Conservation (phyloP, 106 monocot species). For the Gastrodia elata region DNA sequence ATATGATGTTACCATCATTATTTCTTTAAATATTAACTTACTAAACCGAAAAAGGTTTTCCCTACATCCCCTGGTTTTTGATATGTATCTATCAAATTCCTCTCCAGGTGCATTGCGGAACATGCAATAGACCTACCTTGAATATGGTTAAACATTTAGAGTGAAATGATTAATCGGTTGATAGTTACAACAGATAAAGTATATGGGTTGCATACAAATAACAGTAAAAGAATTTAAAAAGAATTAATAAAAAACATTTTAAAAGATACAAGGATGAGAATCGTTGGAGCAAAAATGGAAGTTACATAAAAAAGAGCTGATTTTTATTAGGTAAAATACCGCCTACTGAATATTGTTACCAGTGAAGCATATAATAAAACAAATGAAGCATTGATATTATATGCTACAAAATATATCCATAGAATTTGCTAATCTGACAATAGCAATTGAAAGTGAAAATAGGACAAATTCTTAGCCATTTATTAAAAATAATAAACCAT, state of each 20-base stretch:
- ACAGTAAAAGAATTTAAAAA: neutral
- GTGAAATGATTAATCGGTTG: too few species aligned
- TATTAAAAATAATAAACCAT: neutral
- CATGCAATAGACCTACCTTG: too few species aligned
- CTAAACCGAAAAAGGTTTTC: too few species aligned
- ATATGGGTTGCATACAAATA: neutral
- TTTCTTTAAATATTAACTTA: too few species aligned
- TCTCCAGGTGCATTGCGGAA: too few species aligned
- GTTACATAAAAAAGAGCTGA: neutral
- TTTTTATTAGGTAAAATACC: neutral
- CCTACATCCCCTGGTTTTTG: too few species aligned
- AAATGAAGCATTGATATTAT: neutral
- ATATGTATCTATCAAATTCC: too few species aligned
- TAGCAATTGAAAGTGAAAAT: neutral
- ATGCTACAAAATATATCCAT: neutral
- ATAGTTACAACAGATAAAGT: neutral
- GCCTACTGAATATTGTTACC: neutral
- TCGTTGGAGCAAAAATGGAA: neutral
- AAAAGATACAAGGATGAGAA: neutral
- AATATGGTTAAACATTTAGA: too few species aligned
- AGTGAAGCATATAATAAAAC: too few species aligned
- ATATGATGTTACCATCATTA: too few species aligned
- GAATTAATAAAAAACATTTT: neutral
- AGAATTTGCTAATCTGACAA: neutral
- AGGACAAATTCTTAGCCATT: neutral